Evolutionary conservation across 2,329 filamentous ascomycete genomes (phyloP).

Genomic region (Pseudogymnoascus sp.): DNA sequence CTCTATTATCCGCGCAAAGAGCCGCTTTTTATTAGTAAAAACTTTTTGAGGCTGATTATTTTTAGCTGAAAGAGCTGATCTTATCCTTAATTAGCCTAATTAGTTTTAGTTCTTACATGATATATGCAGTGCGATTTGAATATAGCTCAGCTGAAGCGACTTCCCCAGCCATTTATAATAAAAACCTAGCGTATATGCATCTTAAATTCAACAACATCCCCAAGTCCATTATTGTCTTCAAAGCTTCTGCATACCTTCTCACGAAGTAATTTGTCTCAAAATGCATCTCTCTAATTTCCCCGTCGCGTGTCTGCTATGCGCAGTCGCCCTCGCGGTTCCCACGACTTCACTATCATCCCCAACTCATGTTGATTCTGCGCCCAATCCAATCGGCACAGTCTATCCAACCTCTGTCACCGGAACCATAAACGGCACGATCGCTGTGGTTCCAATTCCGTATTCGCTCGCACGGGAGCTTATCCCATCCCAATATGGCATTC

Average conservation of each 20-base stretch:
- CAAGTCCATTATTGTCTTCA: neutral
- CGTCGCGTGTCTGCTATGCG: neutral
- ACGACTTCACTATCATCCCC: neutral
- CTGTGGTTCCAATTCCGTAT: slow-evolving; percentile 43
- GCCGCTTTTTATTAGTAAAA: too few species aligned
- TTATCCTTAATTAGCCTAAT: neutral
- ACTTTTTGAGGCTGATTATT: neutral
- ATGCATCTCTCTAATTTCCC: neutral
- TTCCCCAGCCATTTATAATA: neutral
- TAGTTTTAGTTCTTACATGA: neutral
- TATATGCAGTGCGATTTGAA: neutral
- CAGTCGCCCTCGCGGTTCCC: neutral
- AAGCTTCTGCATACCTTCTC: neutral
- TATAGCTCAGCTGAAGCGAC: neutral
- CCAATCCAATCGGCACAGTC: slow-evolving; percentile 40
- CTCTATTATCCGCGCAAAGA: too few species aligned
- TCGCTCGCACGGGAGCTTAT: slow-evolving; percentile 38
- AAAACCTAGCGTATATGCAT: neutral
- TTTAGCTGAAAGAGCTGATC: neutral
- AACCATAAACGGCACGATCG: slow-evolving; percentile 44
- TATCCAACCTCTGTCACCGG: slow-evolving; percentile 42
- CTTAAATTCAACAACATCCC: neutral
- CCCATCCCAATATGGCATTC: slow-evolving; percentile 40
- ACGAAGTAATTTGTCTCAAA: neutral
- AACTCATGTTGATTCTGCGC: slow-evolving; percentile 17